Evolutionary conservation across 2,329 filamentous ascomycete species (phyloP), one percentile per base, ranked within the genome.

Genomic region (Arthrobotrys conoides): DNA sequence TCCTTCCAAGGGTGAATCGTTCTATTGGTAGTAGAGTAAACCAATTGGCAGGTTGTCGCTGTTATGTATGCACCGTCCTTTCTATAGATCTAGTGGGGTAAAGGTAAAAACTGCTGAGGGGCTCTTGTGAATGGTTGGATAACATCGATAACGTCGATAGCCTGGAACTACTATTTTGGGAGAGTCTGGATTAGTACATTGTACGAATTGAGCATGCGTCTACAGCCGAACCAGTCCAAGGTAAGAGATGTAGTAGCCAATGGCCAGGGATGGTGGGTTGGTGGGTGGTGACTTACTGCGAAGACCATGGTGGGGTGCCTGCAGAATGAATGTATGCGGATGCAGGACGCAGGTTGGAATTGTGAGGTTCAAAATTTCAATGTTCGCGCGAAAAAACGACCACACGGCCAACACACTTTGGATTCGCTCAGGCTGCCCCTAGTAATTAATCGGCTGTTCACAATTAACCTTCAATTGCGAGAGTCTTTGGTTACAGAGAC

Each of bases 161-260:
- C 71, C 71, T 75, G 20, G 36, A 68, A 75, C 64, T 76, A 24
- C 65, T 76, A 36, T 41, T 76, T 69, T 70, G 38, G 53, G 65
- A 51, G 53, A 61, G 33, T 24, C 22, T 41, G 46, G 38, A 70
- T 68, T 65, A 61, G 72, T 53, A 76, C 12, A 61, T 14, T 44
- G 20, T 41, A 61, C 33, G n/a, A 49, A 65, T 48, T 20, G 38
- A 61, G 57, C 12, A 53, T 66, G 27, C 61, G 51, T 73, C 70
- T 59, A 73, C 70, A 51, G 63, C 51, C 49, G 44, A 61, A 46
- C 41, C 61, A 59, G 27, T 20, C 12, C 5, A 53, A 14, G 30
- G 48, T 22, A 22, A 36, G 22, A 36, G 49, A 30, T 30, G 27
- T 30, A 16, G 61, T 49, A 30, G 61, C 27, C 63, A 73, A 73